phyloP scores from a whole-genome alignment of 1,139 yeast species.

The Pichia sp. region DNA sequence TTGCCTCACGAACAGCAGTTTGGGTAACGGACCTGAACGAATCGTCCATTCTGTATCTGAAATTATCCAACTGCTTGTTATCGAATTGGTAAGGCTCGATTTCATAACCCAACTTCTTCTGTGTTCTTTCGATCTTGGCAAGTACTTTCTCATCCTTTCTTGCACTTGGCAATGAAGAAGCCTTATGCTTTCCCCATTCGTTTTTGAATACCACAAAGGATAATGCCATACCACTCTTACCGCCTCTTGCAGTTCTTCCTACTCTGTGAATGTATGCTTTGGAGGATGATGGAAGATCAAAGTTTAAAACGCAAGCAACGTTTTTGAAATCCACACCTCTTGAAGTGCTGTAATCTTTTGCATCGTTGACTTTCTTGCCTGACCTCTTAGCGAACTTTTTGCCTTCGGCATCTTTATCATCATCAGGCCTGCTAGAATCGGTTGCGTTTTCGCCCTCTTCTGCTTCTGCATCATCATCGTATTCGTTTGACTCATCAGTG shows the following conservation, averaged over 20 bases:
- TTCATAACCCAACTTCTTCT: slow-evolving; percentile 67
- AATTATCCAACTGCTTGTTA: slow-evolving; percentile 88
- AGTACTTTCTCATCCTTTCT: slow-evolving; percentile 84
- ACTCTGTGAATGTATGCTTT: slow-evolving; percentile 89
- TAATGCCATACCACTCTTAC: slow-evolving; percentile 90
- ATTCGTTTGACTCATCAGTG: slow-evolving; percentile 79
- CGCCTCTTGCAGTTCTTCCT: slow-evolving; percentile 98
- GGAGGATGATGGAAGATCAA: slow-evolving; percentile 88
- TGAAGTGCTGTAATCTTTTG: slow-evolving; percentile 82
- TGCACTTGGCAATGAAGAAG: slow-evolving; percentile 65
- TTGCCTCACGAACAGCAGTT: slow-evolving; percentile 87
- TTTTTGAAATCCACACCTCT: slow-evolving; percentile 96
- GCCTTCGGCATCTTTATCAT: slow-evolving; percentile 20
- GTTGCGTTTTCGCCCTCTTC: slow-evolving; percentile 18
- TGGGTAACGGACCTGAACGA: slow-evolving; percentile 94
- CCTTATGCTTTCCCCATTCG: slow-evolving; percentile 85
- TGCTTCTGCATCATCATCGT: slow-evolving; percentile 41
- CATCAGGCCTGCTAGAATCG: background rate
- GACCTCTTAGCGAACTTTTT: slow-evolving; percentile 20
- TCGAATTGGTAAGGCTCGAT: slow-evolving; percentile 81
- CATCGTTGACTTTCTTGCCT: slow-evolving; percentile 31
- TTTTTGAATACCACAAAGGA: slow-evolving; percentile 84
- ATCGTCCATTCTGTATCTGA: slow-evolving; percentile 95
- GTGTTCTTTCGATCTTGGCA: slow-evolving; percentile 71
- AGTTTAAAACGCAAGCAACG: slow-evolving; percentile 94